Percentiles rank a stretch among this genome's conserved stretches.
These are phyloP conservation scores for Trametes punicea DNA, from an alignment of 768 basidiomycete species.

Conservation along the genomic window DNA sequence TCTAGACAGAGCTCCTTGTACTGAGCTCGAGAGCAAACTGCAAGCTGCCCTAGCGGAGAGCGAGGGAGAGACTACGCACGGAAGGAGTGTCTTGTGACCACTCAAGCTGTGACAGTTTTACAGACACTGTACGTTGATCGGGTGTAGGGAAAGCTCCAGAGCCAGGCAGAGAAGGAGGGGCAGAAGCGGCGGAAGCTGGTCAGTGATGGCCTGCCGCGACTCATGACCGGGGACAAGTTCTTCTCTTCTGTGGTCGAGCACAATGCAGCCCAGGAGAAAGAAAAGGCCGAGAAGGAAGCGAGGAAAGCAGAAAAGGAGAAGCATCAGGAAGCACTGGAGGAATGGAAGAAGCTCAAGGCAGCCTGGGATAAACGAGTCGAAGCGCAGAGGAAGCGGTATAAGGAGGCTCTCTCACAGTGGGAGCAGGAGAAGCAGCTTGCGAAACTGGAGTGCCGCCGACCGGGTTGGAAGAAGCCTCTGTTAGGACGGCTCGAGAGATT, in stretches of 20 bases:
- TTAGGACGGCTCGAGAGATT: not conserved
- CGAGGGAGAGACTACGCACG: too few species aligned
- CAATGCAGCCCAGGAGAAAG: not conserved
- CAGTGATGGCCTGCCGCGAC: slow-evolving; percentile 24
- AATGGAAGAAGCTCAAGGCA: not conserved
- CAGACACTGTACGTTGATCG: not conserved
- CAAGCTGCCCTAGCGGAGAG: too few species aligned
- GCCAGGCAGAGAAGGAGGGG: slow-evolving; percentile 15
- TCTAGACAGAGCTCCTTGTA: too few species aligned
- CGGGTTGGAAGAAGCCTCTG: not conserved
- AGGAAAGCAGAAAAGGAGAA: not conserved
- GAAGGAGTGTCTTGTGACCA: too few species aligned
- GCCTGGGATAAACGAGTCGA: not conserved
- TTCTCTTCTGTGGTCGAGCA: slow-evolving; percentile 3
- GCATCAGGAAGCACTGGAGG: not conserved
- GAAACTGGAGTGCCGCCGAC: not conserved
- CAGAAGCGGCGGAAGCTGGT: slow-evolving; percentile 13
- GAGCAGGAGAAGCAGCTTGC: not conserved
- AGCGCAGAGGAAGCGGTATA: not conserved
- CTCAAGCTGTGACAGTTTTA: too few species aligned
- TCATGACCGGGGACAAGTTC: slow-evolving; percentile 26
- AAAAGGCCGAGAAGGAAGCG: not conserved
- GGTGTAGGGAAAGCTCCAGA: not conserved
- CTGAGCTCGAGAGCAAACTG: too few species aligned
- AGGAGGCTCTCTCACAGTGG: not conserved